Evolutionary conservation across 2,329 filamentous ascomycete genomes (phyloP).

Genomic region (Thielaviopsis musarum): DNA sequence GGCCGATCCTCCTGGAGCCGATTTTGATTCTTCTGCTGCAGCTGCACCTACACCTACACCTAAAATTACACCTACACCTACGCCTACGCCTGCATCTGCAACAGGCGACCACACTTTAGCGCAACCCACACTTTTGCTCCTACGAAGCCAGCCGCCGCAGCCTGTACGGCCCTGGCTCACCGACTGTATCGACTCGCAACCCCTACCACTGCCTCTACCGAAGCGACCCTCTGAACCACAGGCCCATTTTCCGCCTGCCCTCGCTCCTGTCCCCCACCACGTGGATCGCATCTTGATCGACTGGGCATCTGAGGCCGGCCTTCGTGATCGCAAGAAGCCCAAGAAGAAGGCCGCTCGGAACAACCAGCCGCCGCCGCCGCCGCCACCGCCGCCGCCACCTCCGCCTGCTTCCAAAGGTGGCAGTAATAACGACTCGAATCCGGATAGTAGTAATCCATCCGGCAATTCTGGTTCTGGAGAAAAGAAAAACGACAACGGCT

Average conservation of each 20-base stretch:
- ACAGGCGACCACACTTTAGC: no score
- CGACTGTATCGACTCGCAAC: neutral
- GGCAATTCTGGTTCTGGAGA: slow-evolving; percentile 7
- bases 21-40: neutral
- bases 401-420: neutral
- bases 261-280: neutral
- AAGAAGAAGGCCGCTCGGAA: slow-evolving; percentile 11
- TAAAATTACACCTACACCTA: neutral
- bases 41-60: neutral
- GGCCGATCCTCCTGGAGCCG: no score
- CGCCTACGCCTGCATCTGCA: neutral
- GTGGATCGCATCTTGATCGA: slow-evolving; percentile 15
- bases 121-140: no score
- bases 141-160: no score
- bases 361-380: neutral
- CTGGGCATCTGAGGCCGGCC: slow-evolving; percentile 13
- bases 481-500: slow-evolving; percentile 10
- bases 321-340: slow-evolving; percentile 14
- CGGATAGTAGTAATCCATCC: neutral
- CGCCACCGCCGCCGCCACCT: neutral
- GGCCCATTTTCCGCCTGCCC: neutral
- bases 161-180: no score
- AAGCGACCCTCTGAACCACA: slow-evolving; percentile 5
- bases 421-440: neutral
- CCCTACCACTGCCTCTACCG: slow-evolving; percentile 17